Evolutionary conservation across 805 yeast species (phyloP).

Genomic region (Barnettozyma pratensis): DNA sequence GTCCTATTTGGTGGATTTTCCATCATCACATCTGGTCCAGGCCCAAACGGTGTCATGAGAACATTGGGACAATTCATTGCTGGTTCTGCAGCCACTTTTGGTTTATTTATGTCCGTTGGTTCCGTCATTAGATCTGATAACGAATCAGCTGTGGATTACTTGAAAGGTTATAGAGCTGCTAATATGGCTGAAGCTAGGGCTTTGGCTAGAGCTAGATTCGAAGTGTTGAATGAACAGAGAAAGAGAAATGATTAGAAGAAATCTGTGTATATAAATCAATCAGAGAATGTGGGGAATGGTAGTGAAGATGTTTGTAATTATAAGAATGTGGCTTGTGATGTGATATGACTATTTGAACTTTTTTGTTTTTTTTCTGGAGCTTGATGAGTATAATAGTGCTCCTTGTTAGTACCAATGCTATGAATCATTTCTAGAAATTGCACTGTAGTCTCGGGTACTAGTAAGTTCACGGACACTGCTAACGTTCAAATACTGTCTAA

Average conservation of each 20-base stretch:
- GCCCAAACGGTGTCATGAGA: slow-evolving; percentile 95
- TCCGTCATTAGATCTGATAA: slow-evolving; percentile 81
- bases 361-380: neutral
- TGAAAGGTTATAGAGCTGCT: slow-evolving; percentile 30
- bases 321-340: neutral
- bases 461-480: too few relatives aligned
- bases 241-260: slow-evolving; percentile 13
- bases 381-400: too few relatives aligned
- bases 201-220: slow-evolving; percentile 37
- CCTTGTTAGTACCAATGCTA: too few relatives aligned
- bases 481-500: too few relatives aligned
- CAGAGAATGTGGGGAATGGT: neutral
- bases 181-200: slow-evolving; percentile 37
- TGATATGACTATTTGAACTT: neutral
- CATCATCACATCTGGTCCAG: slow-evolving; percentile 91
- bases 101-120: slow-evolving; percentile 94
- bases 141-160: slow-evolving; percentile 15
- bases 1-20: slow-evolving; percentile 92
- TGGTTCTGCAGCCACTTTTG: slow-evolving; percentile 96
- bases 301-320: neutral
- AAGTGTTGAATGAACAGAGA: slow-evolving; percentile 20
- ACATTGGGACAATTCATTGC: slow-evolving; percentile 94
- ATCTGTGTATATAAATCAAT: neutral
- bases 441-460: too few relatives aligned
- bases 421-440: too few relatives aligned